phyloP scores from a whole-genome alignment of 352 stramenopile species.

The Phytophthora idaei region DNA sequence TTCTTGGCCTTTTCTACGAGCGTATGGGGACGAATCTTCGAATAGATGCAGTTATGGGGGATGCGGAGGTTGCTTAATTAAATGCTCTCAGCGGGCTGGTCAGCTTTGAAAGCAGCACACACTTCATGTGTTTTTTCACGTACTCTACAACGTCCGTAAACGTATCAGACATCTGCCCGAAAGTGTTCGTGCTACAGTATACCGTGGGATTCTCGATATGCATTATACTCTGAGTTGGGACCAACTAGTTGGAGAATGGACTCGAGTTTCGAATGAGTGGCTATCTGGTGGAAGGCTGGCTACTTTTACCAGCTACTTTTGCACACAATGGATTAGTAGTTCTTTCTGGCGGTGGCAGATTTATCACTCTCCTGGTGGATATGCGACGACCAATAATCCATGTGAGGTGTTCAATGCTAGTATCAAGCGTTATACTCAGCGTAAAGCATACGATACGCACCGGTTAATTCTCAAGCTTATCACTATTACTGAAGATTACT shows the following conservation, averaged over 20 bases:
- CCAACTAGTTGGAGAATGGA: not conserved
- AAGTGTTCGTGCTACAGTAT: conserved; percentile 1
- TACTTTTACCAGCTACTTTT: no score
- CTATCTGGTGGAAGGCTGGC: not conserved
- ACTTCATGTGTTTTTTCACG: conserved; percentile 30
- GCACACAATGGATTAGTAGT: not conserved
- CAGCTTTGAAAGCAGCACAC: not conserved
- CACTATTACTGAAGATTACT: not conserved
- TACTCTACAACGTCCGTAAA: conserved; percentile 31
- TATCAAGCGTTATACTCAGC: not conserved
- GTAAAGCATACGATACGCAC: not conserved
- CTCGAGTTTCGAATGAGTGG: not conserved
- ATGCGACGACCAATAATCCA: not conserved
- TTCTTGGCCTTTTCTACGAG: not conserved
- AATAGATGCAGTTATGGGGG: not conserved
- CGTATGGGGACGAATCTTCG: not conserved
- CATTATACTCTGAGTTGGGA: conserved; percentile 6
- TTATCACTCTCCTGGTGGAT: not conserved
- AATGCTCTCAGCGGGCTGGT: not conserved
- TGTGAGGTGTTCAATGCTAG: not conserved
- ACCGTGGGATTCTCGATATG: conserved; percentile 13
- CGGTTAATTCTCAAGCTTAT: not conserved
- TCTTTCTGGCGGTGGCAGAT: not conserved
- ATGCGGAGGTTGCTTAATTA: not conserved
- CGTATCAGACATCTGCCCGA: conserved; percentile 10